phyloP scores from a whole-genome alignment of 192 early-diverging fungal species.

The Chytriomyces sp. region DNA sequence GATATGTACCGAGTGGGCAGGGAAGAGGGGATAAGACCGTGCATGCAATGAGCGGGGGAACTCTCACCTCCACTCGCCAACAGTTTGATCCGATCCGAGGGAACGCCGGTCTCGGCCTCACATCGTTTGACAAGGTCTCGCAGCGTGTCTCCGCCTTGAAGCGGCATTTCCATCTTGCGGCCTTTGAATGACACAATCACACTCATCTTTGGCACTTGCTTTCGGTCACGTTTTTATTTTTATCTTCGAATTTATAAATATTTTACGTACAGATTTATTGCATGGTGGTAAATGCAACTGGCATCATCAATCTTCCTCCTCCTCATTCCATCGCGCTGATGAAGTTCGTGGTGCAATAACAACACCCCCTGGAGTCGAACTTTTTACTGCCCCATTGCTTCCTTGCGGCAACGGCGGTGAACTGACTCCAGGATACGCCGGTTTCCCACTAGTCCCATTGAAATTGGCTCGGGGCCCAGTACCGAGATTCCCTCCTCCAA shows the following conservation, averaged over 20 bases:
- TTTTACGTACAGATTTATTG: too few relatives aligned
- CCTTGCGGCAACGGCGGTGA: background rate
- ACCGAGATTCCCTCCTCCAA: background rate
- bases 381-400: background rate
- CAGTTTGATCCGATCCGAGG: slow-evolving; percentile 75
- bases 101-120: slow-evolving; percentile 76
- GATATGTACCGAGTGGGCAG: background rate
- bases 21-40: background rate
- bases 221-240: background rate
- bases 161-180: slow-evolving; percentile 36
- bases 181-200: slow-evolving; percentile 43
- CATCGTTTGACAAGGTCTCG: slow-evolving; percentile 76
- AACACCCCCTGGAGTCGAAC: background rate
- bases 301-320: background rate
- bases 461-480: background rate
- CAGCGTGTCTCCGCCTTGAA: slow-evolving; percentile 55
- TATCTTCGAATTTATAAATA: background rate
- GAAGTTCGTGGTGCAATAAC: slow-evolving; percentile 29
- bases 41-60: background rate
- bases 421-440: background rate
- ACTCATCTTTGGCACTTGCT: slow-evolving; percentile 2
- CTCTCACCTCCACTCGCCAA: slow-evolving; percentile 73
- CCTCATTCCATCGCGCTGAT: slow-evolving; percentile 27
- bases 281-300: too few relatives aligned
- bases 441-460: background rate